Evolutionary conservation across 371 early-diverging fungal genomes (phyloP), one percentile per base, ranked within the genome.

Genomic region (Rhizopus stolonifer): DNA sequence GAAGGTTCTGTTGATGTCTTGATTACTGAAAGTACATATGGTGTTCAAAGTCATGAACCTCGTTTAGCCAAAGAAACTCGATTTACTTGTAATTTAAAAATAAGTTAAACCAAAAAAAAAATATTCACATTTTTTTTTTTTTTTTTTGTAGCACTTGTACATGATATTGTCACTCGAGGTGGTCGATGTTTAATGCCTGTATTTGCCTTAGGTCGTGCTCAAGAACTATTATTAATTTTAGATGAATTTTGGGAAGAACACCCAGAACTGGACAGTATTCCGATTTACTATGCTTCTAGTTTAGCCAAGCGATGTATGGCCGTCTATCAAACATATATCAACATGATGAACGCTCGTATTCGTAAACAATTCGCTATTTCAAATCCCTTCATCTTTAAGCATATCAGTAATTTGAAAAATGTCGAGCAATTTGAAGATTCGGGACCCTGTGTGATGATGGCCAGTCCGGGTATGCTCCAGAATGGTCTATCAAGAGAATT

Each of bases 371-470:
- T 94, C 61, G 86, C 88, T 39, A 86, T 86, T 10, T 89, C 89
- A 29, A 99, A 99, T 71, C 99, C 99, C 4, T 99, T 99, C 76
- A 86, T 92, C 18, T 99, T 99, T 71, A 94, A 95, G 60, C 93
- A 98, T 72, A 96, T 99, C 65, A 86, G 92, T 39, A 95, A 96
- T 64, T 79, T 98, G 44, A 90, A 90, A 56, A 90, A 92, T 58
- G 87, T 96, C 57, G 86, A 88, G n/a, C 86, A 88, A 42, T 97
- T 99, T 73, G 98, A 99, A 49, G 99, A 99, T 60, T 82, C 85
- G 1, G 99, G 99, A 0, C 99, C 99, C 1, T 99, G 99, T 81
- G 99, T 99, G 9, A 96, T 99, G 89, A 91, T 99, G 92, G 99
- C 99, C 21, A 90, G 91, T 78, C 99, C 99, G 1, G 99, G 99